A percentile compares a stretch with the other conserved stretches of the same genome.
Conservation (phyloP, 2,329 filamentous ascomycete genomes). For the Paramyrothecium roridum region DNA sequence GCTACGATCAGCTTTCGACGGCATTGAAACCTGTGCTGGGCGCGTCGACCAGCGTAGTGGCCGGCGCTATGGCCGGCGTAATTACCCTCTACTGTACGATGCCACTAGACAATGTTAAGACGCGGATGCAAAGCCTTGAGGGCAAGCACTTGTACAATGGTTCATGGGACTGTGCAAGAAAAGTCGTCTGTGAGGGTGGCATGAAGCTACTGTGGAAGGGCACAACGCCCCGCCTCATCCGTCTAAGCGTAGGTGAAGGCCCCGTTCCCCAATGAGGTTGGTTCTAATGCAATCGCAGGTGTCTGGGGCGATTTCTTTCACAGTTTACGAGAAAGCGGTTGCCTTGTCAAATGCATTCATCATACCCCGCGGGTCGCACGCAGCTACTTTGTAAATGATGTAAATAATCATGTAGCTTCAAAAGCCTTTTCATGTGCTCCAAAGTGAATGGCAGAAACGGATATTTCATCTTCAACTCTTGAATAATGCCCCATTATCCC, state of each 20-base stretch:
- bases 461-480: no score
- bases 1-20: conserved; percentile 4
- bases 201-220: conserved; percentile 1
- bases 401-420: neutral
- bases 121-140: neutral
- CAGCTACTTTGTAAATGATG: neutral
- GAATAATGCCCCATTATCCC: no score
- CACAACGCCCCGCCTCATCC: neutral
- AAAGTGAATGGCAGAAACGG: no score
- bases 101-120: neutral
- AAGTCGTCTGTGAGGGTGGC: neutral
- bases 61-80: conserved; percentile 1
- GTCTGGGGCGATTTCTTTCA: conserved; percentile 2
- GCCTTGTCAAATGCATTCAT: neutral
- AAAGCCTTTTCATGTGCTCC: no score
- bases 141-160: neutral
- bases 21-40: neutral
- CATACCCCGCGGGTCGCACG: neutral
- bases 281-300: neutral
- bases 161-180: neutral
- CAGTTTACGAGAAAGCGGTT: conserved; percentile 2
- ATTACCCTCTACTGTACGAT: neutral
- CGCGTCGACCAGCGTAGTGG: neutral
- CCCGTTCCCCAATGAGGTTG: no score
- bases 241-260: neutral